Evolutionary conservation across 106 monocot species (phyloP).

Genomic region (Apostasia ramifera): DNA sequence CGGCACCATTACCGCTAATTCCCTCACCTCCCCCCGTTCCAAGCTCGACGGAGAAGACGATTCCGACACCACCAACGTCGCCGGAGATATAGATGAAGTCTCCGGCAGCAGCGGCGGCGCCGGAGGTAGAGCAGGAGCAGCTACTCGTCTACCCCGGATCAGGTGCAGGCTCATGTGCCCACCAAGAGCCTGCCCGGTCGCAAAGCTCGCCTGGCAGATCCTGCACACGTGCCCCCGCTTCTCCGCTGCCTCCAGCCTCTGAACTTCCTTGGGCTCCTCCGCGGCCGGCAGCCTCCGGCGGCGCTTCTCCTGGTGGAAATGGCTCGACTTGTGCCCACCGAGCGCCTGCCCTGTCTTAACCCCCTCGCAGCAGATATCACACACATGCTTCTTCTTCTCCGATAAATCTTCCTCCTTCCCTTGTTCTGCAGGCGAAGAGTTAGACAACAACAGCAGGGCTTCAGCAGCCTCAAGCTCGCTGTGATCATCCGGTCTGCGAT

Average conservation of each 20-base stretch:
- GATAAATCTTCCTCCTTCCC: too few species aligned
- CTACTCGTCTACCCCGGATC: not conserved
- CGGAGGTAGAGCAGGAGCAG: not conserved
- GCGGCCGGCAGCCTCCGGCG: not conserved
- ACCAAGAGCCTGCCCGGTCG: slow-evolving; percentile 18
- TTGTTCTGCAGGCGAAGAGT: too few species aligned
- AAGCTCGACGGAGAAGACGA: too few species aligned
- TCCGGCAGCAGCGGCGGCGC: too few species aligned
- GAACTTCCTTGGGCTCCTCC: too few species aligned
- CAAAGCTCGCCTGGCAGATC: not conserved
- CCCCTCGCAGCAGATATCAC: slow-evolving; percentile 2
- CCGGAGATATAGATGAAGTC: not conserved
- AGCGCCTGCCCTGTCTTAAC: slow-evolving; percentile 16
- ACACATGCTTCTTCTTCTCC: not conserved
- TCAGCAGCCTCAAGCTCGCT: too few species aligned
- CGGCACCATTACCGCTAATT: too few species aligned
- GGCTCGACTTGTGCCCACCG: slow-evolving; percentile 16
- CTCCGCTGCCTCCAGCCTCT: not conserved
- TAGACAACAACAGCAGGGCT: too few species aligned
- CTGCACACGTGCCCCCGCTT: slow-evolving; percentile 5
- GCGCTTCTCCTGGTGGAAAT: not conserved
- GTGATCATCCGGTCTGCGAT: too few species aligned
- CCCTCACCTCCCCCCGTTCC: too few species aligned
- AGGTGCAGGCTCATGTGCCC: slow-evolving; percentile 18
- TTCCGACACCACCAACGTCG: too few species aligned